A percentile compares a stretch with the other conserved stretches of the same genome.
These are phyloP conservation scores for Cyclotella choctawhatcheeana DNA, from an alignment of 108 stramenopile species.

Conservation along the genomic window DNA sequence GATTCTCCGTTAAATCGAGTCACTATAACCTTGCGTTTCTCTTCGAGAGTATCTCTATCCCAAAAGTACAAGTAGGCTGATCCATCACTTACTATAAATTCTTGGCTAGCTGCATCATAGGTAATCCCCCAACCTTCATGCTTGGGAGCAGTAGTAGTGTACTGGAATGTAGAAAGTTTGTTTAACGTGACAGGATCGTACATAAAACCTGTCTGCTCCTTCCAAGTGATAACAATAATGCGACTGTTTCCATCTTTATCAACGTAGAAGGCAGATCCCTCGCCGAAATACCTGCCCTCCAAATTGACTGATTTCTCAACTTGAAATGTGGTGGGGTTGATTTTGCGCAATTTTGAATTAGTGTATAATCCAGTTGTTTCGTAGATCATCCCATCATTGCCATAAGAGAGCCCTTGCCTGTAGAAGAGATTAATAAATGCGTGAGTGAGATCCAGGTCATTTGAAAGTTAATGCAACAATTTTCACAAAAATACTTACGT, in stretches of 20 bases:
- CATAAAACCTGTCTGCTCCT: slow-evolving; percentile 68
- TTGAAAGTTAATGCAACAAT: not conserved
- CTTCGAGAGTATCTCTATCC: slow-evolving; percentile 60
- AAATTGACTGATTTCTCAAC: slow-evolving; percentile 57
- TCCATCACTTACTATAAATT: slow-evolving; percentile 86
- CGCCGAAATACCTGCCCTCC: slow-evolving; percentile 66
- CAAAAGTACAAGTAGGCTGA: slow-evolving; percentile 73
- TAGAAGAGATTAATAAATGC: slow-evolving; percentile 2
- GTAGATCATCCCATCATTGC: slow-evolving; percentile 61
- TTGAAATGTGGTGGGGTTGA: slow-evolving; percentile 69
- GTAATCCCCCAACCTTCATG: slow-evolving; percentile 90
- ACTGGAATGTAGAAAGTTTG: slow-evolving; percentile 51
- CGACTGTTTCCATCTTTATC: slow-evolving; percentile 45
- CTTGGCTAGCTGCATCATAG: slow-evolving; percentile 59
- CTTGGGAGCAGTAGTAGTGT: slow-evolving; percentile 54
- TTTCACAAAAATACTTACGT: slow-evolving; percentile 51
- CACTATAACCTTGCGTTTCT: slow-evolving; percentile 61
- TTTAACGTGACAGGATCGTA: slow-evolving; percentile 72
- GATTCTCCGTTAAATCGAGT: slow-evolving; percentile 51
- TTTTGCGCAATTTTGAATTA: slow-evolving; percentile 62
- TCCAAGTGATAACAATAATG: slow-evolving; percentile 81
- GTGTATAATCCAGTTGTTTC: slow-evolving; percentile 80
- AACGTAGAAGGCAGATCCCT: slow-evolving; percentile 70
- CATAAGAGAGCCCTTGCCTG: slow-evolving; percentile 84
- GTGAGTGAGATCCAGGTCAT: not conserved